A percentile compares a stretch with the other conserved stretches of the same genome.
phyloP scores from a whole-genome alignment of 106 monocot genomes.

The Acanthochlamys bracteata region DNA sequence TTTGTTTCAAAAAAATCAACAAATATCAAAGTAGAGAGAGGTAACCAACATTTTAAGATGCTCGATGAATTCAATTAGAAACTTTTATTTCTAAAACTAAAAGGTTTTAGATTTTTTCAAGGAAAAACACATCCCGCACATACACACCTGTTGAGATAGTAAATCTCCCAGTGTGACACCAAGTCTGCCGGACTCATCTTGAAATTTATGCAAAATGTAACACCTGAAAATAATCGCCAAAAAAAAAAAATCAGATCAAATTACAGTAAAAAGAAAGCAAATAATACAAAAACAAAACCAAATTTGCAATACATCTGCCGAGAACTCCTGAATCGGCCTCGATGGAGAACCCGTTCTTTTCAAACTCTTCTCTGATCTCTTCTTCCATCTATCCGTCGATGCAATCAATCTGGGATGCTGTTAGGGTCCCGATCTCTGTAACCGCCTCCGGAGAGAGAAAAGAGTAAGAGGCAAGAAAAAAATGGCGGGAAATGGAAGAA shows the following conservation, averaged over 20 bases:
- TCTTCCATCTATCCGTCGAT: constrained; percentile 41
- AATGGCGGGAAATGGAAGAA: not conserved
- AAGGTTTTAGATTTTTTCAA: not conserved
- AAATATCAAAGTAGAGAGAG: no score
- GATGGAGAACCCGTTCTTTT: constrained; percentile 71
- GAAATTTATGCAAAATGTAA: constrained; percentile 72
- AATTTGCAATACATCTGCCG: constrained; percentile 40
- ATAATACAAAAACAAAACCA: not conserved
- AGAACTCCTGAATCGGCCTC: constrained; percentile 48
- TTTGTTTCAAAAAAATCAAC: no score
- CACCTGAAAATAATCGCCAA: constrained; percentile 19
- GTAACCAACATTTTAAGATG: no score
- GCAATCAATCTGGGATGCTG: not conserved
- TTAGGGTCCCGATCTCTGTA: not conserved
- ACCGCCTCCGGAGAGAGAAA: not conserved
- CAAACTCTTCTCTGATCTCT: constrained; percentile 82
- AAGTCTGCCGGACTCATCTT: constrained; percentile 67
- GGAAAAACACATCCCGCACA: no score
- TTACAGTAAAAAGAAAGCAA: not conserved
- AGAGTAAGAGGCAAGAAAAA: not conserved
- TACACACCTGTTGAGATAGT: constrained; percentile 83
- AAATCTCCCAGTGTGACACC: constrained; percentile 84
- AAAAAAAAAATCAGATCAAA: not conserved
- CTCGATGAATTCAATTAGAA: no score
- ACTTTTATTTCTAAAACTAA: not conserved